A percentile compares a stretch with the other conserved stretches of the same genome.
These are phyloP conservation scores for Fonsecaea pedrosoi DNA, from an alignment of 2,329 filamentous ascomycete species.

Conservation along the genomic window DNA sequence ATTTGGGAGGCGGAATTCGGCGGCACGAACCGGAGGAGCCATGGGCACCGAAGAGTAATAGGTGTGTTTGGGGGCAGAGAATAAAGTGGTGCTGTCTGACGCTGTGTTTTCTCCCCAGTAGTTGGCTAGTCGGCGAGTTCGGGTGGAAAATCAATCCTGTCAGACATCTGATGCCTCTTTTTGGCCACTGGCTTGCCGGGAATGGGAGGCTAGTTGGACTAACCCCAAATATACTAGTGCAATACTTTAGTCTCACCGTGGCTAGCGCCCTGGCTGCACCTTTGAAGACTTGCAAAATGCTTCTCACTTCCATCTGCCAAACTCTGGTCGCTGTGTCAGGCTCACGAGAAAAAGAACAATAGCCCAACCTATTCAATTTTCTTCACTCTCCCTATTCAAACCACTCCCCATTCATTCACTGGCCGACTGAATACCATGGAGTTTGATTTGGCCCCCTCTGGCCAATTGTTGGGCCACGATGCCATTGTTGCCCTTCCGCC, in stretches of 20 bases:
- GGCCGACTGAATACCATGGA: background rate
- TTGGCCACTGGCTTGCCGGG: slow-evolving; percentile 3
- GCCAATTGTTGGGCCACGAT: slow-evolving; percentile 19
- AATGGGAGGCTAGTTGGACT: background rate
- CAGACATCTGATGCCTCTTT: slow-evolving; percentile 1
- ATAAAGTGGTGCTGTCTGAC: background rate
- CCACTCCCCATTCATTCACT: slow-evolving; percentile 14
- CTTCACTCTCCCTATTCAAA: slow-evolving; percentile 2
- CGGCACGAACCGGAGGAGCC: background rate
- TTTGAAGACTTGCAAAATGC: slow-evolving; percentile 26
- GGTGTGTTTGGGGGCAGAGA: background rate
- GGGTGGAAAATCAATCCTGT: background rate
- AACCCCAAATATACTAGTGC: background rate
- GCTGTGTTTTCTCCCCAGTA: background rate
- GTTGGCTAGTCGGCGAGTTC: too few species aligned
- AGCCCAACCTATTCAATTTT: slow-evolving; percentile 6
- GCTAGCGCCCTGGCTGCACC: background rate
- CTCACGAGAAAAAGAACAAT: slow-evolving; percentile 10
- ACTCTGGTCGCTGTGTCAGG: slow-evolving; percentile 12
- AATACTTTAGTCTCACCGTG: background rate
- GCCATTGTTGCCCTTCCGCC: slow-evolving; percentile 14
- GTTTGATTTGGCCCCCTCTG: slow-evolving; percentile 17
- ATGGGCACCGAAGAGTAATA: background rate
- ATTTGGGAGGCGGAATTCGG: slow-evolving; percentile 5
- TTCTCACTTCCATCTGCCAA: slow-evolving; percentile 22